Evolutionary conservation across 2,329 filamentous ascomycete species (phyloP).

Genomic region (Capronia epimyces): DNA sequence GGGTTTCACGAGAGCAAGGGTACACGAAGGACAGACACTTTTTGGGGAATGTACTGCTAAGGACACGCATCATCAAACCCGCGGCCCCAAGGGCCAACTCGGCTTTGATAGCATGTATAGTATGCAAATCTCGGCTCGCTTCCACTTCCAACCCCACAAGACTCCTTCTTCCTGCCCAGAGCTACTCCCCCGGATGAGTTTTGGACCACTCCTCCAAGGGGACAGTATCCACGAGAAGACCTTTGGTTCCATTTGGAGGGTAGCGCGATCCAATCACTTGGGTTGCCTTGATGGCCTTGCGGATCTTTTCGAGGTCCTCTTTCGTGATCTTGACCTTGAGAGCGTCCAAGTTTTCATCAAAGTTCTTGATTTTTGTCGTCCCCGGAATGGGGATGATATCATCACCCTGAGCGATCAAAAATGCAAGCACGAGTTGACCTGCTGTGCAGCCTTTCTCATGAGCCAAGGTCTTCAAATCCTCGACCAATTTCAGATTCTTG

Average conservation of each 20-base stretch:
- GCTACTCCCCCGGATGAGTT: not conserved
- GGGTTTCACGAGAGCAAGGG: no score
- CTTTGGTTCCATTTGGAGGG: slow-evolving; percentile 20
- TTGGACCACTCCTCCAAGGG: slow-evolving; percentile 20
- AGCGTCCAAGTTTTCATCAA: slow-evolving; percentile 29
- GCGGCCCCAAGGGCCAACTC: slow-evolving; percentile 2
- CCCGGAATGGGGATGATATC: slow-evolving; percentile 33
- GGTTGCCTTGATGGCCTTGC: slow-evolving; percentile 26
- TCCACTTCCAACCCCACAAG: not conserved
- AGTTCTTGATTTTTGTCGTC: slow-evolving; percentile 29
- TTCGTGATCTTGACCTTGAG: slow-evolving; percentile 26
- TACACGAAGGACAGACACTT: not conserved
- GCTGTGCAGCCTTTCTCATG: slow-evolving; percentile 52
- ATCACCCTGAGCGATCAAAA: slow-evolving; percentile 59
- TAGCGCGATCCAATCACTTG: slow-evolving; percentile 28
- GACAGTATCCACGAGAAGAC: slow-evolving; percentile 24
- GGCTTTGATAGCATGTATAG: slow-evolving; percentile 7
- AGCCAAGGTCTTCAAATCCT: slow-evolving; percentile 47
- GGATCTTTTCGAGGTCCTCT: slow-evolving; percentile 35
- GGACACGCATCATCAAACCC: no score
- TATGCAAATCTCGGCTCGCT: slow-evolving; percentile 9
- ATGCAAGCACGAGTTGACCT: slow-evolving; percentile 57
- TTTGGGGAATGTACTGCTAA: not conserved
- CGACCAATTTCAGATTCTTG: slow-evolving; percentile 53
- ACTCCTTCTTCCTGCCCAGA: not conserved